Evolutionary conservation across 768 basidiomycete genomes (phyloP).

Genomic region (Tricholomella constricta): DNA sequence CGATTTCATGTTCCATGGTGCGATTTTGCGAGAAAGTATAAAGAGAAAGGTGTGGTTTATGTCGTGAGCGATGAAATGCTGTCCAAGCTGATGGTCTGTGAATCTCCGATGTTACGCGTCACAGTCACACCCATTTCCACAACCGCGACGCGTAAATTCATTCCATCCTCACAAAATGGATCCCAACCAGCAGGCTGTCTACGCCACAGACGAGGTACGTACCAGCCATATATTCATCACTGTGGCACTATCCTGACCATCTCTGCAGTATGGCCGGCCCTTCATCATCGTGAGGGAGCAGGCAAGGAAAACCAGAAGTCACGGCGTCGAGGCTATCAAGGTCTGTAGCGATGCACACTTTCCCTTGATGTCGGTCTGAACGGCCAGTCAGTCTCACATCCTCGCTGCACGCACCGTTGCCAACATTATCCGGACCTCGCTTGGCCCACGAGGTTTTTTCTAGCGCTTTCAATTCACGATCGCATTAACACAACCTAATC

Average conservation of each 20-base stretch:
- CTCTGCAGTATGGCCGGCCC: slow-evolving; percentile 82
- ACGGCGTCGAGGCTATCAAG: slow-evolving; percentile 96
- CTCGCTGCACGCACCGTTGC: slow-evolving; percentile 92
- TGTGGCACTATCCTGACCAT: slow-evolving; percentile 14
- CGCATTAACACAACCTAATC: slow-evolving; percentile 1
- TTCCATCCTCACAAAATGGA: slow-evolving; percentile 33
- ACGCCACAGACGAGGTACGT: slow-evolving; percentile 82
- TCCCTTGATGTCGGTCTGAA: slow-evolving; percentile 11
- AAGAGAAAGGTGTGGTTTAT: slow-evolving; percentile 30
- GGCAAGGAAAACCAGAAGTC: slow-evolving; percentile 85
- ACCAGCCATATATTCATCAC: not conserved
- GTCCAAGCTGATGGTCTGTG: slow-evolving; percentile 32
- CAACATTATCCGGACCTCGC: slow-evolving; percentile 92
- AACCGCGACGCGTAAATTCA: slow-evolving; percentile 35
- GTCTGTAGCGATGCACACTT: slow-evolving; percentile 37
- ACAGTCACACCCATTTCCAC: slow-evolving; percentile 31
- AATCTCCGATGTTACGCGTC: slow-evolving; percentile 33
- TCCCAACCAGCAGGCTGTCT: slow-evolving; percentile 65
- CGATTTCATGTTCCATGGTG: slow-evolving; percentile 77
- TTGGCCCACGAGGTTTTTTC: slow-evolving; percentile 84
- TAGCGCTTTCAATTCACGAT: slow-evolving; percentile 8
- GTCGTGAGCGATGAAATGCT: slow-evolving; percentile 36
- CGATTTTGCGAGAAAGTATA: slow-evolving; percentile 30
- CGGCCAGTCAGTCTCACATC: slow-evolving; percentile 74
- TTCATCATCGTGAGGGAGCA: slow-evolving; percentile 98